Evolutionary conservation across 805 yeast species (phyloP), one percentile per base, ranked within the genome.

Genomic region (Cyberlindnera nakhonratchasimensis): DNA sequence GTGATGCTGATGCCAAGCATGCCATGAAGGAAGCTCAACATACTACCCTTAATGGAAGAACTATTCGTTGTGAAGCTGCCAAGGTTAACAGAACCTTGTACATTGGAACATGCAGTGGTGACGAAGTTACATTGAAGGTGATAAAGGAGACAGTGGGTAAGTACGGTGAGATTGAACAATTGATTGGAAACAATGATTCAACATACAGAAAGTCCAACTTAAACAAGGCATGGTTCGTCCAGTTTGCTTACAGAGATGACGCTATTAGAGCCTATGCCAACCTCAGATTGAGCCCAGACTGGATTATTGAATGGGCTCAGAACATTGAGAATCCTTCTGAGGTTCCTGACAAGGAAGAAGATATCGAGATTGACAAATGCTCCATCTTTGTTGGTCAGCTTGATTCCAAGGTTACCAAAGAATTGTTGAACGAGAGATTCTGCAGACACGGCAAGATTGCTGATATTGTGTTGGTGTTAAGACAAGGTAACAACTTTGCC

Each of bases 1-100:
- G 68, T 43, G 93, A 84, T 49, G 68, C 64, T 8, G 91, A 84
- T 50, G 89, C 95, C 5, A 70, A 72, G 47, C 58, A 50, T 5
- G 96, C 96, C 1, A 72, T 88, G 40, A 63, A 59, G 16, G 70
- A 71, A 46, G 95, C 88, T 10, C 91, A 86, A 54, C 80, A 81
- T 43, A 71, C 87, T 6, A 61, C 69, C 6, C 63, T 89, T 36
- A 79, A 86, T 58, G 95, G 89, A 12, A 73, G 96, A 59, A 69
- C 78, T 4, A 77, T 91, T 33, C 74, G 97, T 42, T 86, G 96
- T 64, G 97, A 91, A 64, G 81, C 81, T 16, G 98, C 98, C 1
- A 81, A 85, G 55, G 96, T 90, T 34, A 91, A 90, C 63, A 72
- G 97, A 50, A 90, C 97, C 12, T 67, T 91, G 31, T 85, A 77